These are phyloP conservation scores for Trichoderma virens DNA, from an alignment of 495 filamentous ascomycete species.

Conservation along the genomic window DNA sequence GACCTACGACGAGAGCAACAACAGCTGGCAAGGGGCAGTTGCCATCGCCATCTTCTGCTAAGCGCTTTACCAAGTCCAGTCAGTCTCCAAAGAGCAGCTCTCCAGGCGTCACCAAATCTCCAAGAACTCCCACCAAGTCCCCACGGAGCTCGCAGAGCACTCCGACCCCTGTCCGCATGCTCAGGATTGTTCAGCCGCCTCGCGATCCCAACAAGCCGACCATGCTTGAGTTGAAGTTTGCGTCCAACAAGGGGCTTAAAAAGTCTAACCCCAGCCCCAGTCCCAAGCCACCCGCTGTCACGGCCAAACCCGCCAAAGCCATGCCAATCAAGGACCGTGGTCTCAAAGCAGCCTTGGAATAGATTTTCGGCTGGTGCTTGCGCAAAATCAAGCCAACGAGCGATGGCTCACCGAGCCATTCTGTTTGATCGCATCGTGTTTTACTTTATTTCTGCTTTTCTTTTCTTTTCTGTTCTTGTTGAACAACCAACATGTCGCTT, in stretches of 20 bases:
- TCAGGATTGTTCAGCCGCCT: neutral
- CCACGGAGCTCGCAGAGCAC: neutral
- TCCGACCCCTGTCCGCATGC: neutral
- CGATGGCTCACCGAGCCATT: neutral
- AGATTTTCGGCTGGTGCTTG: constrained; percentile 1
- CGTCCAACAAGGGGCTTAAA: neutral
- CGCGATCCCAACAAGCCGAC: constrained; percentile 2
- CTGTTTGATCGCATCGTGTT: neutral
- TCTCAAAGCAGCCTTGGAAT: constrained; percentile 5
- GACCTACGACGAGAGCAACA: neutral
- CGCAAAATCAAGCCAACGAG: neutral
- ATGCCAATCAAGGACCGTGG: constrained; percentile 3
- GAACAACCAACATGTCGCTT: neutral
- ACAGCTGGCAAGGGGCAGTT: neutral
- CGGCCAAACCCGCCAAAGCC: neutral
- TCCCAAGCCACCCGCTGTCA: no score
- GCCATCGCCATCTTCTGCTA: neutral
- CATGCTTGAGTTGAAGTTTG: neutral
- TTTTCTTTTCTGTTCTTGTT: neutral
- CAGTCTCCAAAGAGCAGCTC: neutral
- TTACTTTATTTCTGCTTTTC: neutral
- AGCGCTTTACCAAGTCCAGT: neutral
- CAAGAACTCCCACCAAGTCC: neutral
- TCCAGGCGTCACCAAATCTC: neutral
- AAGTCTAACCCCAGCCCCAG: no score